A percentile compares a stretch with the other conserved stretches of the same genome.
These are phyloP conservation scores for Hygrophorus pudorinus DNA, from an alignment of 768 basidiomycete genomes.

Conservation along the genomic window DNA sequence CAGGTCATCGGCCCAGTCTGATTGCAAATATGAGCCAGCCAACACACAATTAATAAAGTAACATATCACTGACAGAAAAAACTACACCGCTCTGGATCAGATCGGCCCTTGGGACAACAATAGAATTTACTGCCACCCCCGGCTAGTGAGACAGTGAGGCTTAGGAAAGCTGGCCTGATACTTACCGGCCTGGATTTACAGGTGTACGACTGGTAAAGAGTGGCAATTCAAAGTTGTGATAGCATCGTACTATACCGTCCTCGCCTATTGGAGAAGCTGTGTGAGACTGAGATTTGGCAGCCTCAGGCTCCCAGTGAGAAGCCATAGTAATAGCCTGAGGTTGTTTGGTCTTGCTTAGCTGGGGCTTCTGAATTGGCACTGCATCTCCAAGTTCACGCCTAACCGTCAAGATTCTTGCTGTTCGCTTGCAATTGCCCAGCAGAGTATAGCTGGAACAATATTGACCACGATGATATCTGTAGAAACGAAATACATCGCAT, in stretches of 20 bases:
- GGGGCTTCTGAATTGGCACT: too few relatives aligned
- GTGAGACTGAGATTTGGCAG: not conserved
- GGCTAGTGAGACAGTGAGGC: not conserved
- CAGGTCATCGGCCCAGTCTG: too few relatives aligned
- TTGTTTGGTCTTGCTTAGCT: constrained; percentile 3
- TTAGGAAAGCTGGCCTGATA: not conserved
- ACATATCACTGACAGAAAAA: constrained; percentile 19
- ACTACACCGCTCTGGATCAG: constrained; percentile 17
- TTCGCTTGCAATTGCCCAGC: too few relatives aligned
- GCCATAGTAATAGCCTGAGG: too few relatives aligned
- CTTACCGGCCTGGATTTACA: constrained; percentile 8
- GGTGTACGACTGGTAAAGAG: not conserved
- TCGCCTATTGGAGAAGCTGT: not conserved
- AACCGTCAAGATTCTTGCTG: too few relatives aligned
- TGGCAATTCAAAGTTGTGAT: not conserved
- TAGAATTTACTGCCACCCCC: constrained; percentile 26
- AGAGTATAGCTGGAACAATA: too few relatives aligned
- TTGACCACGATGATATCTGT: constrained; percentile 26
- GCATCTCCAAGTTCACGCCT: too few relatives aligned
- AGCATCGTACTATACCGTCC: not conserved
- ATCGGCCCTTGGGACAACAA: constrained; percentile 20
- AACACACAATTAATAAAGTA: not conserved
- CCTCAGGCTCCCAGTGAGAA: too few relatives aligned
- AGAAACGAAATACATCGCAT: constrained; percentile 36
- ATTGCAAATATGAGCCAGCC: too few relatives aligned